A percentile compares a stretch with the other conserved stretches of the same genome.
Evolutionary conservation across 306 rosid species (phyloP).

Genomic region (Citrullus amarus): DNA sequence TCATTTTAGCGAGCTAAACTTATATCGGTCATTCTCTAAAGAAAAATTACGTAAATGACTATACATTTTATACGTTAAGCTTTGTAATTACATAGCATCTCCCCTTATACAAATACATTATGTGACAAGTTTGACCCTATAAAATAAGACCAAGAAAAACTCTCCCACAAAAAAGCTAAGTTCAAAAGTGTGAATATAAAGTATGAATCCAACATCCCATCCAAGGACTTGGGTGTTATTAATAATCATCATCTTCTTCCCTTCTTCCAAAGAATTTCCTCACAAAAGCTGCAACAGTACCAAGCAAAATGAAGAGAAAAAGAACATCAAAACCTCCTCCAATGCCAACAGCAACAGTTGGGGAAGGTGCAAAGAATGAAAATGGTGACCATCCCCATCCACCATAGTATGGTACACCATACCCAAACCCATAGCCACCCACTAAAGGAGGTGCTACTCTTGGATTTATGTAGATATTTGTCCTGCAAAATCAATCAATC

Average conservation of each 20-base stretch:
- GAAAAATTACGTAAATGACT: background rate
- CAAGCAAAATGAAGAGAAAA: slow-evolving; percentile 51
- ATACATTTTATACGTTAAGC: background rate
- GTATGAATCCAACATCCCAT: background rate
- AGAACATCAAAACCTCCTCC: slow-evolving; percentile 84
- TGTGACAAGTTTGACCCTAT: too few species aligned
- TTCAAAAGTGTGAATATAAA: background rate
- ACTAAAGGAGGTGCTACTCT: slow-evolving; percentile 75
- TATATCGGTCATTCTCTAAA: too few species aligned
- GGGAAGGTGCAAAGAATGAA: slow-evolving; percentile 87
- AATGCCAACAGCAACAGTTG: slow-evolving; percentile 66
- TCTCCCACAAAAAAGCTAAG: background rate
- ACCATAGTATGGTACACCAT: slow-evolving; percentile 62
- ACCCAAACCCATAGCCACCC: slow-evolving; percentile 86
- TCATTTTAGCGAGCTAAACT: too few species aligned
- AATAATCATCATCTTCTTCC: slow-evolving; percentile 26
- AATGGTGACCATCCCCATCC: slow-evolving; percentile 99
- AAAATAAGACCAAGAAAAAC: background rate
- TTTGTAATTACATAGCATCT: background rate
- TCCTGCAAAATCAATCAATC: slow-evolving; percentile 33
- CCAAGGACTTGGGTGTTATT: background rate
- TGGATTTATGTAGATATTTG: slow-evolving; percentile 78
- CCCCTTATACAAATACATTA: background rate
- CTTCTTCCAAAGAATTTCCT: slow-evolving; percentile 57
- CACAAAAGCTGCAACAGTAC: slow-evolving; percentile 65